These are phyloP conservation scores for Salinomyces thailandicus DNA, from an alignment of 2,329 filamentous ascomycete genomes.

Conservation along the genomic window DNA sequence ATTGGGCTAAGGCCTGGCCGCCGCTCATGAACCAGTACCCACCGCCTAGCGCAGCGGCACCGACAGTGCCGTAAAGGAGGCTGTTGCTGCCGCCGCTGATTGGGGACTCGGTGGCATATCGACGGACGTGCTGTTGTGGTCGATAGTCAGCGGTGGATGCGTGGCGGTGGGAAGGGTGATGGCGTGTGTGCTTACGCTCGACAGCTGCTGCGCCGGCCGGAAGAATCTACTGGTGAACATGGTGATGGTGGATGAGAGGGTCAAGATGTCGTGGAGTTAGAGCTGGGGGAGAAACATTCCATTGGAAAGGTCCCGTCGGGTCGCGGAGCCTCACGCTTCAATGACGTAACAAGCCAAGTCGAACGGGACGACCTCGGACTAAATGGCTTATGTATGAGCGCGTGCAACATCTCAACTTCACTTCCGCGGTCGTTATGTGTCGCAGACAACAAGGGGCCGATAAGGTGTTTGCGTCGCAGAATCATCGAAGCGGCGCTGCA, in stretches of 20 bases:
- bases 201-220: conserved; percentile 32
- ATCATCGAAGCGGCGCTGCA: no score
- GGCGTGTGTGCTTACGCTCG: conserved; percentile 11
- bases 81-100: conserved; percentile 46
- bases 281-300: no score
- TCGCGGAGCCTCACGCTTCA: no score
- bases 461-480: no score
- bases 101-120: conserved; percentile 58
- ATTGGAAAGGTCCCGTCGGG: no score
- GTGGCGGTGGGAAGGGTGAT: background rate
- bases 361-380: no score
- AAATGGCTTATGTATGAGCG: no score
- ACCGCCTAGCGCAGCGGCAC: conserved; percentile 48
- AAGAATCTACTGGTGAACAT: conserved; percentile 37
- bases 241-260: conserved; percentile 5
- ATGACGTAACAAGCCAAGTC: no score
- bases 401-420: no score
- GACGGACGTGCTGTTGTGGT: conserved; percentile 47
- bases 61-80: conserved; percentile 51
- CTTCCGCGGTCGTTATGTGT: no score
- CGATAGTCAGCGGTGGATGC: conserved; percentile 1
- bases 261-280: no score
- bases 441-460: no score
- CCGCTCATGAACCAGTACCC: conserved; percentile 35
- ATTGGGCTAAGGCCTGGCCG: conserved; percentile 16